phyloP scores from a whole-genome alignment of 352 stramenopile genomes.

The Pythium brassicae region DNA sequence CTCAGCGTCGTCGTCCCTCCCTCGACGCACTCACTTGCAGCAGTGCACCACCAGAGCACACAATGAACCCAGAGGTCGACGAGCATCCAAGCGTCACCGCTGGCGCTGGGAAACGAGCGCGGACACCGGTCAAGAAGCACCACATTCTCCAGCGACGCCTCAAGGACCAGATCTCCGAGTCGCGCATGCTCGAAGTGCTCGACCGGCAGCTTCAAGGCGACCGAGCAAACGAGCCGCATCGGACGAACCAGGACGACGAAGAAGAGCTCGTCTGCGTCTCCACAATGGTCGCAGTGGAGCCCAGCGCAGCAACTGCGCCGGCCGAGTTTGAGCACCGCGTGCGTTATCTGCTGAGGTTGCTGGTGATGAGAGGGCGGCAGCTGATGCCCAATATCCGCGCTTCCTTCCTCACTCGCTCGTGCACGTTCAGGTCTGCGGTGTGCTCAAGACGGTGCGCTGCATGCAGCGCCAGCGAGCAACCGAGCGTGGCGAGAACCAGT shows the following conservation, averaged over 20 bases:
- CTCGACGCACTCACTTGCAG: no score
- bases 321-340: constrained; percentile 27
- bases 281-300: constrained; percentile 54
- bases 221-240: constrained; percentile 12
- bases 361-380: no score
- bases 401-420: not conserved
- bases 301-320: constrained; percentile 7
- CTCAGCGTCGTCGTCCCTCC: no score
- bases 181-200: constrained; percentile 61
- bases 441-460: constrained; percentile 35
- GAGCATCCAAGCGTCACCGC: not conserved
- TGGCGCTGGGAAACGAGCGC: not conserved
- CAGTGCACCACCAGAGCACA: no score
- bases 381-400: no score
- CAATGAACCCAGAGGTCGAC: constrained; percentile 13
- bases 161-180: constrained; percentile 61
- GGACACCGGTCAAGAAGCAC: constrained; percentile 10
- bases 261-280: constrained; percentile 75
- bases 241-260: constrained; percentile 26
- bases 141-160: constrained; percentile 45
- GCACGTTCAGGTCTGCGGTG: constrained; percentile 20
- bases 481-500: constrained; percentile 18
- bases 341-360: not conserved
- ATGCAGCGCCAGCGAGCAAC: constrained; percentile 29
- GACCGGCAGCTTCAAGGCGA: constrained; percentile 33